Evolutionary conservation across 2,329 filamentous ascomycete genomes (phyloP).

Genomic region (Paramyrothecium roridum): DNA sequence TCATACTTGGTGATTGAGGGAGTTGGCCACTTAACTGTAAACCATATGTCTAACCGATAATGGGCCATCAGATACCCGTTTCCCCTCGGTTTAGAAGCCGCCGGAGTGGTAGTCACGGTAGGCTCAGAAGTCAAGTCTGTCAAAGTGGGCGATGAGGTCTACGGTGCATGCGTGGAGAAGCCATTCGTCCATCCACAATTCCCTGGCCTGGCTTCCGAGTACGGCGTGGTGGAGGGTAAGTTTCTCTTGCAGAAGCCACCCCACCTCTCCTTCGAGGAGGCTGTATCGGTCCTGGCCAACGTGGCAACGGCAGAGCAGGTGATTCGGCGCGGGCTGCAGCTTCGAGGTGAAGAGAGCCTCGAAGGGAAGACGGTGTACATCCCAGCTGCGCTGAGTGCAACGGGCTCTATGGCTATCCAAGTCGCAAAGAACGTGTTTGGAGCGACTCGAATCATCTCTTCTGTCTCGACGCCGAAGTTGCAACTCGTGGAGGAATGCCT

Average conservation of each 20-base stretch:
- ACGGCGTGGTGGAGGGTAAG: slow-evolving; percentile 29
- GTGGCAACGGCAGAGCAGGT: slow-evolving; percentile 41
- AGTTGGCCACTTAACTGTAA: no score
- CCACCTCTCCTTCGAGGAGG: slow-evolving; percentile 28
- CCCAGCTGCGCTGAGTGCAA: slow-evolving; percentile 45
- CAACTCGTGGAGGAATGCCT: slow-evolving; percentile 36
- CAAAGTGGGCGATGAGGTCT: slow-evolving; percentile 33
- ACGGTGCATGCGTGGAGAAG: slow-evolving; percentile 31
- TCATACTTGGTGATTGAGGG: neutral
- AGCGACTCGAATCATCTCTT: slow-evolving; percentile 44
- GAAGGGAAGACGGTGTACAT: slow-evolving; percentile 50
- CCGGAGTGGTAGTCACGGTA: slow-evolving; percentile 27
- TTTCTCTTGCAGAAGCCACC: slow-evolving; percentile 30
- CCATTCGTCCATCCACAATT: slow-evolving; percentile 25
- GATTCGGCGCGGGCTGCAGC: slow-evolving; percentile 33
- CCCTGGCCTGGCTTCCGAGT: slow-evolving; percentile 36
- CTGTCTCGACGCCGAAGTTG: slow-evolving; percentile 50
- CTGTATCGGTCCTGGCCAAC: slow-evolving; percentile 30
- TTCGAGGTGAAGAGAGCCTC: slow-evolving; percentile 33
- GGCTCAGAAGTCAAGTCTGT: slow-evolving; percentile 22
- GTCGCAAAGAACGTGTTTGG: slow-evolving; percentile 48
- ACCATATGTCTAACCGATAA: neutral
- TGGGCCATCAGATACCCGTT: slow-evolving; percentile 12
- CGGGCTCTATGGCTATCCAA: slow-evolving; percentile 43
- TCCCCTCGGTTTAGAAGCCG: slow-evolving; percentile 23